Conservation (phyloP, 78 protist species). For the Guillardia theta region DNA sequence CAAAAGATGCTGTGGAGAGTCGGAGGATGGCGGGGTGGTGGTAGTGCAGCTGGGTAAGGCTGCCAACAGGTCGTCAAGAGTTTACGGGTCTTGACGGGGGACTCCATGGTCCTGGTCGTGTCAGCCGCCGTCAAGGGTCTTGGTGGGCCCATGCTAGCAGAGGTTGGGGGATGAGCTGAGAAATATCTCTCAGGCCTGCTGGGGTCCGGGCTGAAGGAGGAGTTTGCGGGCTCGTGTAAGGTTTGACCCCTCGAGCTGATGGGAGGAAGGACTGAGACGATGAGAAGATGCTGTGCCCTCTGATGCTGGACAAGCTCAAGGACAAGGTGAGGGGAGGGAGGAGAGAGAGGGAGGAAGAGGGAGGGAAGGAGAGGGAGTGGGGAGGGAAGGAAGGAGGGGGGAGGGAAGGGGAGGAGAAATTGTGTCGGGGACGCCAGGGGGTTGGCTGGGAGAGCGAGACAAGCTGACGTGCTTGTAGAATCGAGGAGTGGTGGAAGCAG, state of each 20-base stretch:
- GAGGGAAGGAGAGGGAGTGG: too few relatives aligned
- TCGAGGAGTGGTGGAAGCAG: neutral
- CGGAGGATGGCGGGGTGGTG: too few relatives aligned
- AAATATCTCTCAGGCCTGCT: neutral
- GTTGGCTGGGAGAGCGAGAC: too few relatives aligned
- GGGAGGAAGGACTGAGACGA: neutral
- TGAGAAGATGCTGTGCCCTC: neutral
- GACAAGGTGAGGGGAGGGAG: neutral
- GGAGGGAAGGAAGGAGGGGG: too few relatives aligned
- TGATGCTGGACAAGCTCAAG: neutral
- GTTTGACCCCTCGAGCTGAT: neutral
- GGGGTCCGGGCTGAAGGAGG: neutral
- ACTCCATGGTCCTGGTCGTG: neutral
- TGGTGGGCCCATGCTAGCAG: neutral
- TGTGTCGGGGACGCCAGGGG: too few relatives aligned
- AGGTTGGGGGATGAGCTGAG: neutral
- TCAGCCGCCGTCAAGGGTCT: neutral
- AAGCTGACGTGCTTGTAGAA: too few relatives aligned
- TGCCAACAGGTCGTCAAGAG: neutral
- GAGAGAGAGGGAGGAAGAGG: too few relatives aligned
- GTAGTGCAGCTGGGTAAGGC: neutral
- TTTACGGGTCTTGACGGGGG: neutral
- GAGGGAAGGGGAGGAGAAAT: too few relatives aligned
- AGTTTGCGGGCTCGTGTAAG: neutral
- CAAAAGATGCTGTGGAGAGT: too few relatives aligned